phyloP scores from a whole-genome alignment of 2,329 filamentous ascomycete genomes.

The Xylaria digitata region DNA sequence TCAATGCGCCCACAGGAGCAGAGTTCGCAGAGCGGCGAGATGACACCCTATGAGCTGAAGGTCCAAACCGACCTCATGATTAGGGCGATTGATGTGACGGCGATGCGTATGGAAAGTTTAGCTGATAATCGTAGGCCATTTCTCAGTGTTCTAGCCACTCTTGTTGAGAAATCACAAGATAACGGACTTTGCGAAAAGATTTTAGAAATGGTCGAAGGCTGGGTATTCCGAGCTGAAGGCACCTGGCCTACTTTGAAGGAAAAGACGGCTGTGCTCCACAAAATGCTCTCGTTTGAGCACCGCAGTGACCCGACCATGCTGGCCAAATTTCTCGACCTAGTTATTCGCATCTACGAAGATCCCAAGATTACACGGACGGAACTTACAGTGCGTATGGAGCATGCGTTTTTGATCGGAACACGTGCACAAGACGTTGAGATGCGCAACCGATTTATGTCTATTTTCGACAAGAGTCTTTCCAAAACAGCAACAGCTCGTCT shows the following conservation, averaged over 20 bases:
- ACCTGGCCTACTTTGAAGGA: constrained; percentile 98
- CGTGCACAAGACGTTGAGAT: constrained; percentile 94
- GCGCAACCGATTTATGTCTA: constrained; percentile 95
- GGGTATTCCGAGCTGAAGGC: constrained; percentile 95
- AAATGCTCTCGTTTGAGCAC: constrained; percentile 96
- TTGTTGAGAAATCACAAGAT: constrained; percentile 95
- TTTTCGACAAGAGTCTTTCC: constrained; percentile 95
- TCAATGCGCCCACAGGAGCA: constrained; percentile 64
- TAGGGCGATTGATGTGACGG: constrained; percentile 93
- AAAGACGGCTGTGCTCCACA: constrained; percentile 98
- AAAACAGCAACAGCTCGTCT: constrained; percentile 89
- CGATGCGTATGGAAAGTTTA: constrained; percentile 89
- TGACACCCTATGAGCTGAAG: constrained; percentile 82
- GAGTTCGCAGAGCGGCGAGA: constrained; percentile 64
- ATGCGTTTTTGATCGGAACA: constrained; percentile 96
- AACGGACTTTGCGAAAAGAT: constrained; percentile 91
- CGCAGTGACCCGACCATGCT: constrained; percentile 85
- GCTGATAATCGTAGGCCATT: constrained; percentile 93
- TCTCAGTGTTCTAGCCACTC: constrained; percentile 90
- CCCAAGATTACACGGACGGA: constrained; percentile 95
- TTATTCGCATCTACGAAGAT: constrained; percentile 98
- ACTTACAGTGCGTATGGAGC: constrained; percentile 95
- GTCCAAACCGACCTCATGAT: constrained; percentile 92
- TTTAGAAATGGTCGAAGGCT: constrained; percentile 89
- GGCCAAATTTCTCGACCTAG: constrained; percentile 92